Percentiles rank a stretch among this genome's conserved stretches.
These are phyloP conservation scores for Sporothrix variecibatus DNA, from an alignment of 2,329 filamentous ascomycete species.

Conservation along the genomic window DNA sequence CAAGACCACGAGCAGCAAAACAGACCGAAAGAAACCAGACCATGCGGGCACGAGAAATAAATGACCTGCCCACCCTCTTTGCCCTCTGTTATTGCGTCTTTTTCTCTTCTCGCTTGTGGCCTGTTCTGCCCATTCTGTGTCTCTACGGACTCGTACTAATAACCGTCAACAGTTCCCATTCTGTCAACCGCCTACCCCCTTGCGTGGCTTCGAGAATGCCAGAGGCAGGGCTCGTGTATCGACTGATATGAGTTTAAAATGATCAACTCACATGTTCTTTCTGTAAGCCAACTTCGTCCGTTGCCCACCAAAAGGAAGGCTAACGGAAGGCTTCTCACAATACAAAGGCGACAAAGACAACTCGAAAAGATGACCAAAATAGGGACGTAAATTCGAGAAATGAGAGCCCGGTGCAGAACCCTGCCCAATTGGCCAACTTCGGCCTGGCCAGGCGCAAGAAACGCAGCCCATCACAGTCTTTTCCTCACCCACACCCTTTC, in stretches of 20 bases:
- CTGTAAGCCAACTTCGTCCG: too few relatives aligned
- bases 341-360: not conserved
- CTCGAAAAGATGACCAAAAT: not conserved
- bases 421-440: slow-evolving; percentile 14
- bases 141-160: too few relatives aligned
- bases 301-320: not conserved
- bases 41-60: slow-evolving; percentile 20
- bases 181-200: not conserved
- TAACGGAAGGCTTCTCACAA: not conserved
- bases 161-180: not conserved
- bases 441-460: slow-evolving; percentile 4
- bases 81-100: not conserved
- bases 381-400: not conserved
- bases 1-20: not conserved
- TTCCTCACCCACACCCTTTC: slow-evolving; percentile 2
- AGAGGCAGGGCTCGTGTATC: not conserved
- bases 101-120: not conserved
- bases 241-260: not conserved
- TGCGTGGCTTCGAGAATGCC: not conserved
- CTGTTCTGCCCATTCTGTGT: not conserved
- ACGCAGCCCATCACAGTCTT: not conserved
- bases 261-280: not conserved
- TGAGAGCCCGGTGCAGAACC: not conserved
- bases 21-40: slow-evolving; percentile 12
- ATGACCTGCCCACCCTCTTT: slow-evolving; percentile 20